These are phyloP conservation scores for Neofusicoccum umdonicola DNA, from an alignment of 2,329 filamentous ascomycete genomes.

Conservation along the genomic window DNA sequence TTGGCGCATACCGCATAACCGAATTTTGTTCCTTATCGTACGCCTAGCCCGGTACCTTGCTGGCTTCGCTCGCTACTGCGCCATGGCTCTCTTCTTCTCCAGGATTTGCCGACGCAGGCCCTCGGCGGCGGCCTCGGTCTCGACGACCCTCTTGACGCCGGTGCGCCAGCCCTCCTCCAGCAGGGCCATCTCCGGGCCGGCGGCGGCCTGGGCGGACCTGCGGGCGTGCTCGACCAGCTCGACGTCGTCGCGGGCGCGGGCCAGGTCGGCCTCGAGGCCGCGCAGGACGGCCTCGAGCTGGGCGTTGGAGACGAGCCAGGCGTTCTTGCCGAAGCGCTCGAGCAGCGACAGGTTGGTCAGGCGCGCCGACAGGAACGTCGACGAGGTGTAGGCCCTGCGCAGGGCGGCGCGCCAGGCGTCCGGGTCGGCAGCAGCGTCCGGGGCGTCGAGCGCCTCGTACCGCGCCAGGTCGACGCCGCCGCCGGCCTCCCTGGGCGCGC, in stretches of 20 bases:
- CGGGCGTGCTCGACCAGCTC: slow-evolving; percentile 72
- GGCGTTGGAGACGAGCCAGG: slow-evolving; percentile 85
- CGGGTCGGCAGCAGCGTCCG: slow-evolving; percentile 41
- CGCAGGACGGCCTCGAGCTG: slow-evolving; percentile 71
- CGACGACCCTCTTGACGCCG: slow-evolving; percentile 75
- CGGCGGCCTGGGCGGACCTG: slow-evolving; percentile 67
- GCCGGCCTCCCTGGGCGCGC: slow-evolving; percentile 51
- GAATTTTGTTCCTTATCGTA: not conserved
- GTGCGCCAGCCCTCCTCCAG: slow-evolving; percentile 77
- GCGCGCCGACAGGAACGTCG: slow-evolving; percentile 57
- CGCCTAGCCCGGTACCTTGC: not conserved
- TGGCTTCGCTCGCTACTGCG: not conserved
- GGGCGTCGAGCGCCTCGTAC: slow-evolving; percentile 74
- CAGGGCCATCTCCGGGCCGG: slow-evolving; percentile 67
- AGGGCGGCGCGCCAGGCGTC: slow-evolving; percentile 52
- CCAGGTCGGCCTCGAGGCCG: slow-evolving; percentile 71
- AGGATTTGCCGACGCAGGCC: slow-evolving; percentile 50
- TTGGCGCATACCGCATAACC: not conserved
- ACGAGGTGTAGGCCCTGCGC: slow-evolving; percentile 56
- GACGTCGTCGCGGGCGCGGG: slow-evolving; percentile 63
- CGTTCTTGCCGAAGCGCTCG: slow-evolving; percentile 79
- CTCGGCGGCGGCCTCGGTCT: slow-evolving; percentile 84
- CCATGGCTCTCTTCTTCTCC: slow-evolving; percentile 29
- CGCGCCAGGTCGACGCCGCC: slow-evolving; percentile 70
- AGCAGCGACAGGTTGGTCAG: slow-evolving; percentile 68